Conservation (phyloP, 2,329 filamentous ascomycete genomes). For the Fusarium lateritium region DNA sequence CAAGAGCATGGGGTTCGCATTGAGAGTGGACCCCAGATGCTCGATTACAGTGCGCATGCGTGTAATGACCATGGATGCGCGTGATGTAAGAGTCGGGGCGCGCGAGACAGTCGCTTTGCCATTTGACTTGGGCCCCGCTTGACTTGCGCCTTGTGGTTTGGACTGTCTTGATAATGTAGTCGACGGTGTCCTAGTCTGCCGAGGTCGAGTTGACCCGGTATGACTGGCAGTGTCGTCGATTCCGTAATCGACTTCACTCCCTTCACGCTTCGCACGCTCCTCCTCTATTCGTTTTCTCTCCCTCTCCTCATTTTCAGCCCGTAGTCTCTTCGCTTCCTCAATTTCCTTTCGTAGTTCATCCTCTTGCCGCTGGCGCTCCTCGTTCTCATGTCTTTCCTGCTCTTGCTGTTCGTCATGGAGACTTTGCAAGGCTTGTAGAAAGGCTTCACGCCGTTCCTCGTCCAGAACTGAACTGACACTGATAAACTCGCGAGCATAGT, state of each 20-base stretch:
- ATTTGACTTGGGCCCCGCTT: constrained; percentile 41
- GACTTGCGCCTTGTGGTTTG: constrained; percentile 41
- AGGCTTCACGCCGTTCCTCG: constrained; percentile 90
- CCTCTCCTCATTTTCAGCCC: constrained; percentile 72
- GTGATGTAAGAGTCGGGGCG: constrained; percentile 59
- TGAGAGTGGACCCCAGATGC: constrained; percentile 65
- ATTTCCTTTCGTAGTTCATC: constrained; percentile 70
- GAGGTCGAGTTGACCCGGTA: constrained; percentile 54
- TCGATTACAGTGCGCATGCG: constrained; percentile 68
- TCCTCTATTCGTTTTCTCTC: constrained; percentile 68
- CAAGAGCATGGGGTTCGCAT: constrained; percentile 70
- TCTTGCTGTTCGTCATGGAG: constrained; percentile 87
- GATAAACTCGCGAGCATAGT: constrained; percentile 94
- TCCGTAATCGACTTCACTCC: constrained; percentile 78
- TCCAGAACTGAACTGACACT: constrained; percentile 88
- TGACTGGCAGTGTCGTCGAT: constrained; percentile 69
- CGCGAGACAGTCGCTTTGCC: constrained; percentile 48
- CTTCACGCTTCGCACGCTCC: constrained; percentile 64
- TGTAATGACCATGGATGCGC: constrained; percentile 67
- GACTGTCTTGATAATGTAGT: constrained; percentile 53
- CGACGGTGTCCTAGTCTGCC: constrained; percentile 52
- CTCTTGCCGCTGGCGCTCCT: constrained; percentile 69
- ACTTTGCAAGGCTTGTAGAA: constrained; percentile 86
- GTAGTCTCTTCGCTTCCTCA: constrained; percentile 68
- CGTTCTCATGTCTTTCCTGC: constrained; percentile 75